These are phyloP conservation scores for Tuber indicum DNA, from an alignment of 495 filamentous ascomycete genomes.

Conservation along the genomic window DNA sequence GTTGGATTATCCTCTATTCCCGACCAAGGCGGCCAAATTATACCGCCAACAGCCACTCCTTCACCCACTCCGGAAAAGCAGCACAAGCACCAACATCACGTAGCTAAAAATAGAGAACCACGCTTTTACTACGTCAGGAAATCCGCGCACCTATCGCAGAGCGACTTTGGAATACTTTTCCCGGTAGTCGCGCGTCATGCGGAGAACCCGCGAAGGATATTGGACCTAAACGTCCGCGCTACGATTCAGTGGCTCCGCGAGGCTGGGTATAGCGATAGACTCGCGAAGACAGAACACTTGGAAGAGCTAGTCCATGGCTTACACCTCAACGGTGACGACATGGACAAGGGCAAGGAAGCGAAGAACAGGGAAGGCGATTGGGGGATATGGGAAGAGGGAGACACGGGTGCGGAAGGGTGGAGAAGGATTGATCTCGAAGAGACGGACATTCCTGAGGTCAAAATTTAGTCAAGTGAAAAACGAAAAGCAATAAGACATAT, in stretches of 20 bases:
- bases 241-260: conserved; percentile 38
- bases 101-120: conserved; percentile 40
- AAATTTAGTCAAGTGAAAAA: neutral
- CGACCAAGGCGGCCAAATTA: conserved; percentile 18
- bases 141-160: conserved; percentile 66
- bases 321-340: neutral
- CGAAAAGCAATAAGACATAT: neutral
- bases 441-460: neutral
- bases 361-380: neutral
- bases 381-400: neutral
- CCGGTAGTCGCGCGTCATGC: conserved; percentile 57
- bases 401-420: neutral
- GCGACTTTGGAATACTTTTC: conserved; percentile 72
- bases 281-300: neutral
- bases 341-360: neutral
- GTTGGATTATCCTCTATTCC: neutral
- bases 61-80: conserved; percentile 1
- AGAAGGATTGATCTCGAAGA: neutral
- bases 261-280: conserved; percentile 10
- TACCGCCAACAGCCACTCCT: conserved; percentile 11
- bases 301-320: neutral
- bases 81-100: neutral
- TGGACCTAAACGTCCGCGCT: conserved; percentile 53
- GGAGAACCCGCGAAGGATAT: conserved; percentile 56
- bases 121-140: conserved; percentile 57